Evolutionary conservation across 257 asterid species (phyloP).

Genomic region (Agastache rugosa): DNA sequence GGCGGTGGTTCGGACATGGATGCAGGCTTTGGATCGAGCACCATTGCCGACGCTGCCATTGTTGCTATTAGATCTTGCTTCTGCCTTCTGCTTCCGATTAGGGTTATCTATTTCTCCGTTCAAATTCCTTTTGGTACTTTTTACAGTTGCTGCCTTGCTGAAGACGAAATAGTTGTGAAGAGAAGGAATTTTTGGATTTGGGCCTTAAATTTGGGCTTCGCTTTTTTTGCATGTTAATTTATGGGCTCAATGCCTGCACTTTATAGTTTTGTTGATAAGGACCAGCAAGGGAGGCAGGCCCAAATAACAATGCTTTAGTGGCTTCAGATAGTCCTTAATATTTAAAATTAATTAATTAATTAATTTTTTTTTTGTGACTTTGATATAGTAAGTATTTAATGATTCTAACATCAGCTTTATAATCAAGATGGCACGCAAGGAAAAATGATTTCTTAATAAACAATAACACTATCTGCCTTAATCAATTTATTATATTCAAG

Average conservation of each 20-base stretch:
- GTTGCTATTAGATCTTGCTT: constrained; percentile 18
- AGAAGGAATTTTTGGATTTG: constrained; percentile 3
- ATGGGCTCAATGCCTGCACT: background rate
- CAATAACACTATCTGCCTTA: background rate
- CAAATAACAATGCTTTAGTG: background rate
- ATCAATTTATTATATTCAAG: too few relatives aligned
- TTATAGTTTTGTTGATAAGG: background rate
- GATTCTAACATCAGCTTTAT: background rate
- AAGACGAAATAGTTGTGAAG: constrained; percentile 21
- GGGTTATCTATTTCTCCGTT: constrained; percentile 12
- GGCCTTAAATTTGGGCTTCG: constrained; percentile 14
- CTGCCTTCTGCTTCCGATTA: background rate
- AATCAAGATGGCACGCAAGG: background rate
- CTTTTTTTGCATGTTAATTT: background rate
- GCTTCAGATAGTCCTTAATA: background rate
- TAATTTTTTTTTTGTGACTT: too few relatives aligned
- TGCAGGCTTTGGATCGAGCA: constrained; percentile 42
- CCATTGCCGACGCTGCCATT: constrained; percentile 43
- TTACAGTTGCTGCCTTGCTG: constrained; percentile 12
- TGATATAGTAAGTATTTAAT: too few relatives aligned
- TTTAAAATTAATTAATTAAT: too few relatives aligned
- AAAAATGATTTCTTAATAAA: background rate
- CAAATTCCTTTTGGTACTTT: background rate
- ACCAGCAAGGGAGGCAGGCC: background rate
- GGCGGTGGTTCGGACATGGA: constrained; percentile 22